A percentile compares a stretch with the other conserved stretches of the same genome.
phyloP scores from a whole-genome alignment of 805 yeast species.

The Saccharomycopsis microspora region DNA sequence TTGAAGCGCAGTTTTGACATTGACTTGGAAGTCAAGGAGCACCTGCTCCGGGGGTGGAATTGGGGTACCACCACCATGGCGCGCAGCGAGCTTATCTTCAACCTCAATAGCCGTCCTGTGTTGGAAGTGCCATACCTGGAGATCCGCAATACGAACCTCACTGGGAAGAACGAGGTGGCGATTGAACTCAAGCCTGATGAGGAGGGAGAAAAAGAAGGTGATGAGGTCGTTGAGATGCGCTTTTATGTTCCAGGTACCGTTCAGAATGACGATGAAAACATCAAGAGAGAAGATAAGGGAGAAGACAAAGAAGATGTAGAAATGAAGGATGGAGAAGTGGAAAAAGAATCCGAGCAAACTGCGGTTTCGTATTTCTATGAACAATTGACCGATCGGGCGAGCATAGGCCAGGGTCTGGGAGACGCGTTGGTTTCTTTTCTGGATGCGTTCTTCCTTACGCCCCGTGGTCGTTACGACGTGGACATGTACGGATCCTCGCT shows the following conservation, averaged over 20 bases:
- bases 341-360: conserved; percentile 35
- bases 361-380: conserved; percentile 86
- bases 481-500: conserved; percentile 83
- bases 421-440: conserved; percentile 90
- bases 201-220: conserved; percentile 57
- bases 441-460: conserved; percentile 86
- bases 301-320: conserved; percentile 23
- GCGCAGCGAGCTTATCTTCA: conserved; percentile 79
- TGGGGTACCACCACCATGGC: conserved; percentile 96
- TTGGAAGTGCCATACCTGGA: conserved; percentile 82
- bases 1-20: conserved; percentile 66
- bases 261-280: conserved; percentile 34
- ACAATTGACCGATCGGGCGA: conserved; percentile 83
- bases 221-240: conserved; percentile 90
- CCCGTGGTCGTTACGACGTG: conserved; percentile 97
- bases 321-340: conserved; percentile 24
- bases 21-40: conserved; percentile 74
- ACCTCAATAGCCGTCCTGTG: conserved; percentile 76
- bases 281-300: conserved; percentile 23
- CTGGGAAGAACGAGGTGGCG: conserved; percentile 90
- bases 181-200: conserved; percentile 60
- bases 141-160: conserved; percentile 76
- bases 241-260: conserved; percentile 87
- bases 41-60: conserved; percentile 96
- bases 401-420: conserved; percentile 88